Base-by-base conservation (phyloP, 2,329 filamentous ascomycete genomes). In the Penicillium verrucosum region DNA sequence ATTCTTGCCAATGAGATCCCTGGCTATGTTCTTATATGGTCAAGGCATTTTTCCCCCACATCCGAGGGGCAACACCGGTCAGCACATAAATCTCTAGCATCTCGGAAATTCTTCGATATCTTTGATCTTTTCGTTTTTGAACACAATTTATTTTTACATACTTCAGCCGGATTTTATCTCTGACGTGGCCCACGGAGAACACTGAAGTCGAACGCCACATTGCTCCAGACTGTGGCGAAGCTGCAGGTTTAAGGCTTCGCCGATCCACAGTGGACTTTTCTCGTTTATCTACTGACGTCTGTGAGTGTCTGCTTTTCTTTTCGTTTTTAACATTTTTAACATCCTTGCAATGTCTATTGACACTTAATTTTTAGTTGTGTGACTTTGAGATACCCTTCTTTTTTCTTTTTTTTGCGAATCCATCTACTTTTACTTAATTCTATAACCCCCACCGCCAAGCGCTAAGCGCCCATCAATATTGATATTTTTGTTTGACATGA, bases 161-260 rank as follows among this genome's bases (percentile, higher is more conserved):
- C 44, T 48, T 38, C 51, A 46, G 42, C 27, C 37, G 8, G 43
- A 32, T 53, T 51, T 42, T 43, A 59, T 57, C 61, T 68, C 68
- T 73, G 72, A 74, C 71, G 70, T 74, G 72, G 64, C 57, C 61
- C 54, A 56, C 56, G 58, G 58, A 64, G 9, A 62, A 56, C 54
- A 53, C 50, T 56, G 53, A 46, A 47, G 48, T 36, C 29, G 18
- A 40, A 54, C 57, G 63, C 64, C 63, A 65, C 62, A 64, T 54
- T 60, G 60, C 65, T 67, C 64, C 64, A 63, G 54, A 62, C 65
- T 74, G 73, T 75, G 73, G 73, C 73, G 73, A 68, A 75, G 58
- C 60, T 73, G 70, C 69, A 70, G 68, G 55, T 63, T 53, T 50
- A 50, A 59, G 51, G 52, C 44, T 54, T 50, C 49, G 60, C 56